A percentile compares a stretch with the other conserved stretches of the same genome.
Evolutionary conservation across 1,139 yeast genomes (phyloP).

Genomic region (Pichia terricola): DNA sequence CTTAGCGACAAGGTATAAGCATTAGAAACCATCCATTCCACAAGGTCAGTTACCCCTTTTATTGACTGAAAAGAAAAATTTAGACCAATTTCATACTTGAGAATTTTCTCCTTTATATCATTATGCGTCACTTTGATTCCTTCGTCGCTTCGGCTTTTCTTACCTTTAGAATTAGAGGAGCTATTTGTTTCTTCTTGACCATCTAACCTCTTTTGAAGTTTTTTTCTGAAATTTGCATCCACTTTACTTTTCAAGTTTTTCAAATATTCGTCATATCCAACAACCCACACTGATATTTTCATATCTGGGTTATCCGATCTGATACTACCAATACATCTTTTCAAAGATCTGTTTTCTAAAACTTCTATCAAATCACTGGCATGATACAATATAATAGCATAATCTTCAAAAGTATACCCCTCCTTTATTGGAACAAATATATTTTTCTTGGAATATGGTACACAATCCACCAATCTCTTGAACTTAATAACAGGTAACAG

Average conservation of each 20-base stretch:
- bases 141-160: background rate
- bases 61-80: constrained; percentile 41
- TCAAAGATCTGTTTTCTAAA: constrained; percentile 26
- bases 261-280: constrained; percentile 39
- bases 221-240: constrained; percentile 33
- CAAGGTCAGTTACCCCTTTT: constrained; percentile 37
- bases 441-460: constrained; percentile 37
- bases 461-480: constrained; percentile 27
- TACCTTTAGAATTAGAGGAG: background rate
- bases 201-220: constrained; percentile 11
- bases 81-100: constrained; percentile 32
- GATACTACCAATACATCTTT: constrained; percentile 17
- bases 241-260: constrained; percentile 35
- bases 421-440: constrained; percentile 43
- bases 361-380: constrained; percentile 36
- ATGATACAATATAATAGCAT: constrained; percentile 35
- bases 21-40: constrained; percentile 46
- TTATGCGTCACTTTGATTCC: background rate
- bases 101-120: constrained; percentile 23
- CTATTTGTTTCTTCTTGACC: constrained; percentile 7
- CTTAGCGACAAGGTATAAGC: constrained; percentile 46
- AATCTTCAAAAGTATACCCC: constrained; percentile 33
- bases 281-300: constrained; percentile 36
- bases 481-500: constrained; percentile 26
- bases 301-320: constrained; percentile 19